These are phyloP conservation scores for Suhomyces taliae DNA, from an alignment of 1,139 yeast genomes.

Conservation along the genomic window DNA sequence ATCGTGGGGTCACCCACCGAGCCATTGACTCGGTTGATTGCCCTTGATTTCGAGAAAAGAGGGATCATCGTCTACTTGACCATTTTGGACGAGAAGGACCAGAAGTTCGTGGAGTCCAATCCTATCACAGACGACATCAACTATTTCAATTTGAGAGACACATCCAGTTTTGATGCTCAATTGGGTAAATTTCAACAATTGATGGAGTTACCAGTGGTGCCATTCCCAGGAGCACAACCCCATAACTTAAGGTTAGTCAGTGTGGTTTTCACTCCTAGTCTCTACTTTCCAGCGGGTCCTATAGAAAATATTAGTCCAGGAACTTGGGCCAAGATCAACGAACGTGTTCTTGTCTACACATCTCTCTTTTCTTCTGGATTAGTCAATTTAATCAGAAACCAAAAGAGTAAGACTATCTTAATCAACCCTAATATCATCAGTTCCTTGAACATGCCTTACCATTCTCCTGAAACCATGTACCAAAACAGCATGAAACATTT, in stretches of 20 bases:
- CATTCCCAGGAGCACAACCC: slow-evolving; percentile 54
- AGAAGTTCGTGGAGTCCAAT: slow-evolving; percentile 57
- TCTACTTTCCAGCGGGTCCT: slow-evolving; percentile 70
- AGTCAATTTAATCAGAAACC: slow-evolving; percentile 52
- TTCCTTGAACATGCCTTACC: slow-evolving; percentile 46
- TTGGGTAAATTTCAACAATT: slow-evolving; percentile 45
- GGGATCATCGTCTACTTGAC: slow-evolving; percentile 83
- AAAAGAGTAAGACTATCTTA: slow-evolving; percentile 44
- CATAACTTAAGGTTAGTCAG: slow-evolving; percentile 57
- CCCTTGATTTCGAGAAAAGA: slow-evolving; percentile 70
- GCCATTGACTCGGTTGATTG: slow-evolving; percentile 67
- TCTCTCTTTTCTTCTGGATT: slow-evolving; percentile 59
- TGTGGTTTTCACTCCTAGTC: slow-evolving; percentile 61
- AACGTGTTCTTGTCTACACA: slow-evolving; percentile 47
- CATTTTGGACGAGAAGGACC: slow-evolving; percentile 63
- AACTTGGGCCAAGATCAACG: slow-evolving; percentile 54
- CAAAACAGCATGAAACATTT: slow-evolving; percentile 37
- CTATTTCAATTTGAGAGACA: slow-evolving; percentile 38
- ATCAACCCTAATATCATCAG: slow-evolving; percentile 47
- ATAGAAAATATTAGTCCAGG: slow-evolving; percentile 55
- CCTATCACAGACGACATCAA: slow-evolving; percentile 53
- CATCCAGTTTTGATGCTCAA: slow-evolving; percentile 34
- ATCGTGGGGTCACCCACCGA: slow-evolving; percentile 78
- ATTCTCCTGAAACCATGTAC: slow-evolving; percentile 49
- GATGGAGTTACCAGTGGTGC: slow-evolving; percentile 38